These are phyloP conservation scores for Deinandra increscens DNA, from an alignment of 129 eudicot species.

Conservation along the genomic window DNA sequence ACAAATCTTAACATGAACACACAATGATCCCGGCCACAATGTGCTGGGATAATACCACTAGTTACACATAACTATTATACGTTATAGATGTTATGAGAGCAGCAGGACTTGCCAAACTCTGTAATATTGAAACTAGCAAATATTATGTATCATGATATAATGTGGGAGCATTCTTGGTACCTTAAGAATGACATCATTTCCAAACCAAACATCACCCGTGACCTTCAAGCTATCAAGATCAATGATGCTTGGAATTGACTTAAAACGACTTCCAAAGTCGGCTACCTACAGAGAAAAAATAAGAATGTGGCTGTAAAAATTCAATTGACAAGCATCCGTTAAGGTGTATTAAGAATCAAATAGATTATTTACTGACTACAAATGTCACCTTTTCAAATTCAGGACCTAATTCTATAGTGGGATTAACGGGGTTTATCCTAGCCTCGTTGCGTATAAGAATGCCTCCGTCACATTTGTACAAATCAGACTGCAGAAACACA, in stretches of 20 bases:
- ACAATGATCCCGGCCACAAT: too few species aligned
- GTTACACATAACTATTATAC: neutral
- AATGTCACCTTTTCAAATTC: slow-evolving; percentile 53
- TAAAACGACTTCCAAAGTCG: slow-evolving; percentile 51
- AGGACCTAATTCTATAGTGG: slow-evolving; percentile 68
- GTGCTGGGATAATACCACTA: too few species aligned
- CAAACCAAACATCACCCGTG: slow-evolving; percentile 78
- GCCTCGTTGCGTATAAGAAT: slow-evolving; percentile 50
- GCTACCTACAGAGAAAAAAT: slow-evolving; percentile 31
- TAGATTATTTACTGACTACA: neutral
- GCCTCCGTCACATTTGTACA: slow-evolving; percentile 63
- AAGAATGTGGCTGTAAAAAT: neutral
- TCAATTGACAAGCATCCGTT: neutral
- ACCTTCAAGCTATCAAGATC: slow-evolving; percentile 67
- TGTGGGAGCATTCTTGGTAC: slow-evolving; percentile 29
- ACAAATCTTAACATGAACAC: too few species aligned
- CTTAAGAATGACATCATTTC: slow-evolving; percentile 58
- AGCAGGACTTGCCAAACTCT: neutral
- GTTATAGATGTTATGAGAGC: neutral
- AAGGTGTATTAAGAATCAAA: neutral
- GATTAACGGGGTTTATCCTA: slow-evolving; percentile 56
- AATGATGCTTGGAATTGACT: slow-evolving; percentile 61
- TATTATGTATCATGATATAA: neutral
- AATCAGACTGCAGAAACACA: slow-evolving; percentile 59
- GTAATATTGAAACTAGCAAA: neutral